Base-by-base conservation (phyloP, 345 rosid genomes). In the Limnanthes douglasii region DNA sequence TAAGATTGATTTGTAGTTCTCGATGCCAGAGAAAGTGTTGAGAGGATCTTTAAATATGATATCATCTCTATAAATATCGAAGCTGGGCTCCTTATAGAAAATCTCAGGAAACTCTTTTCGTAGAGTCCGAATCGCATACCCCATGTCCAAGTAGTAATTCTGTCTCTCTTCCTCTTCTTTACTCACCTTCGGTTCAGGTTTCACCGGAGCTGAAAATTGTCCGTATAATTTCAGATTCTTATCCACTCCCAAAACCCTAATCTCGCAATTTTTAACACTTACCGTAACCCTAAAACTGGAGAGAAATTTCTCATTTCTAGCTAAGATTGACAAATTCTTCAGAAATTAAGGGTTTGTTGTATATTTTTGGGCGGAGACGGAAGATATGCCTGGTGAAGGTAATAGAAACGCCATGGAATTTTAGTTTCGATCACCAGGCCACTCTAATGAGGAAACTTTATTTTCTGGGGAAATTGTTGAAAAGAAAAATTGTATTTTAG, bases 61-160 rank as follows among this genome's bases (percentile, higher is more conserved):
- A 55, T 83, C 97, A 50, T 83, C 81, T 68, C 90, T 88, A 78
- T 82, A 83, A 54, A 78, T 78, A 48, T 78, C 75, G 36, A 78
- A 74, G 37, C 57, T 51, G 43, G 61, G 93, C 60, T 88, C 86
- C 31, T 50, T 52, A 41, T 58, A 54, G 33, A 88, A 82, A 29
- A 82, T 59, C 1, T 40, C 60, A 3, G 90, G 90, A 37, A 82
- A 66, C 45, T 72, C 95, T 44, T 82, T 88, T 42, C 97, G 60
- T 41, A 86, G 34, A 51, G 69, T 53, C 26, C 90, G 73, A 48
- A 82, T 73, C 9, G 93, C 97, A 39, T 73, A 62, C 8, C 95
- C 95, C 76, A 82, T 59, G 19, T 82, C 82, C 25, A 75, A 66
- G 31, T 75, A 71, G 40, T 73, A 88, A 54, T 63, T 60, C 51